phyloP scores from a whole-genome alignment of 768 basidiomycete genomes.

The Suillus subaureus region DNA sequence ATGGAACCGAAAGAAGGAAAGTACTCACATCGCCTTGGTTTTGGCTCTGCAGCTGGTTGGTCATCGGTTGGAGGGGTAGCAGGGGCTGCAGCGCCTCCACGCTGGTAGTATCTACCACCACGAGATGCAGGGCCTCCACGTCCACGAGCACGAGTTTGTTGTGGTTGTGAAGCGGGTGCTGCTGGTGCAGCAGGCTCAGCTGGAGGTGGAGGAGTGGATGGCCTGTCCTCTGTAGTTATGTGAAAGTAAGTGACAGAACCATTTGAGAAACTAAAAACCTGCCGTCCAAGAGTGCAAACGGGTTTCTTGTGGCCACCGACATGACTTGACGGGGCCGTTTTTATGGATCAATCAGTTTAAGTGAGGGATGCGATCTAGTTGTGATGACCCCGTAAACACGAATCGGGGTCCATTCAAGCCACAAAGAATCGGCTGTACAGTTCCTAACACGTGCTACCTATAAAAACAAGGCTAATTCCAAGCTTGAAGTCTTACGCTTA shows the following conservation, averaged over 20 bases:
- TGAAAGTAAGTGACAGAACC: constrained; percentile 11
- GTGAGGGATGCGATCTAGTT: constrained; percentile 7
- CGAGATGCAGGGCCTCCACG: constrained; percentile 63
- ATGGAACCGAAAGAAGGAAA: not conserved
- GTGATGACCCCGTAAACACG: constrained; percentile 16
- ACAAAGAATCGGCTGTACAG: constrained; percentile 40
- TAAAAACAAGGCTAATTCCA: constrained; percentile 19
- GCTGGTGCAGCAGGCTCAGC: constrained; percentile 30
- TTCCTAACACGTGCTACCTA: constrained; percentile 27
- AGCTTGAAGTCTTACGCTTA: constrained; percentile 49
- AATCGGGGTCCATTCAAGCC: constrained; percentile 50
- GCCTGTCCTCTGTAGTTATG: constrained; percentile 45
- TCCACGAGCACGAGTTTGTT: constrained; percentile 42
- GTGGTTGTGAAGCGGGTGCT: constrained; percentile 29
- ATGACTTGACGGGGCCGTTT: constrained; percentile 57
- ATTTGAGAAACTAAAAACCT: constrained; percentile 27
- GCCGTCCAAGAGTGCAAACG: constrained; percentile 85
- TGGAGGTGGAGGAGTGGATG: constrained; percentile 39
- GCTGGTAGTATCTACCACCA: constrained; percentile 68
- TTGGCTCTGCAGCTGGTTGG: constrained; percentile 37
- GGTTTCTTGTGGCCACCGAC: constrained; percentile 91
- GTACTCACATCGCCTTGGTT: constrained; percentile 35
- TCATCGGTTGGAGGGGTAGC: constrained; percentile 40
- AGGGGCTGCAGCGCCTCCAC: constrained; percentile 54
- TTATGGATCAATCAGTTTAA: constrained; percentile 22